phyloP scores from a whole-genome alignment of 176 grass and related monocot species.

The Poa pratensis region DNA sequence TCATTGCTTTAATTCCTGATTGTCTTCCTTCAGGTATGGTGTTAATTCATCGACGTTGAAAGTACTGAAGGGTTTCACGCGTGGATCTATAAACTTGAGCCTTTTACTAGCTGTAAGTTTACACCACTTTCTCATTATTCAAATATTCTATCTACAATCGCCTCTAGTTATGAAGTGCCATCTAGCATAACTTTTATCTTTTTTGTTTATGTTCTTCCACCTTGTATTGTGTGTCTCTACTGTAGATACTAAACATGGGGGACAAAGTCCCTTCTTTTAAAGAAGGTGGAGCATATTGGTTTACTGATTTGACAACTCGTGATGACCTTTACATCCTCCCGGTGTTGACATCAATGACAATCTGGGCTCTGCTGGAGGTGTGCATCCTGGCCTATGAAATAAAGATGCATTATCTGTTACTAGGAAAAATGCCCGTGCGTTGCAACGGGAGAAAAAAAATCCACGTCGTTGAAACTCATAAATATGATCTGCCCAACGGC shows the following conservation, averaged over 20 bases:
- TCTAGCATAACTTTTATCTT: constrained; percentile 24
- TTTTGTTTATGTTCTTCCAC: background rate
- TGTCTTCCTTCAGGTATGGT: no score
- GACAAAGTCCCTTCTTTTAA: constrained; percentile 94
- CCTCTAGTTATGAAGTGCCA: background rate
- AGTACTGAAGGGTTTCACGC: no score
- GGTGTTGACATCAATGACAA: constrained; percentile 68
- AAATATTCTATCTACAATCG: constrained; percentile 13
- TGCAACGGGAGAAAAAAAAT: no score
- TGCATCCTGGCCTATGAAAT: constrained; percentile 7
- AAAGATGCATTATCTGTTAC: background rate
- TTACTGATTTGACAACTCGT: constrained; percentile 95
- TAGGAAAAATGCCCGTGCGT: background rate
- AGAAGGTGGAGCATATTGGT: constrained; percentile 89
- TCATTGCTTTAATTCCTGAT: no score
- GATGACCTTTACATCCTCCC: constrained; percentile 74
- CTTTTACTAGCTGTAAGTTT: constrained; percentile 93
- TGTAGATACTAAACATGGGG: constrained; percentile 94
- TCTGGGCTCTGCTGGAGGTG: constrained; percentile 84
- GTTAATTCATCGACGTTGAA: no score
- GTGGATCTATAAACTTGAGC: constrained; percentile 79
- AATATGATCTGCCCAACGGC: no score
- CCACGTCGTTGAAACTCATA: no score
- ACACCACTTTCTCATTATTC: background rate
- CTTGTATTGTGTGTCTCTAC: constrained; percentile 11